These are phyloP conservation scores for Ceratocystis eucalypticola DNA, from an alignment of 2,329 filamentous ascomycete species.

Conservation along the genomic window DNA sequence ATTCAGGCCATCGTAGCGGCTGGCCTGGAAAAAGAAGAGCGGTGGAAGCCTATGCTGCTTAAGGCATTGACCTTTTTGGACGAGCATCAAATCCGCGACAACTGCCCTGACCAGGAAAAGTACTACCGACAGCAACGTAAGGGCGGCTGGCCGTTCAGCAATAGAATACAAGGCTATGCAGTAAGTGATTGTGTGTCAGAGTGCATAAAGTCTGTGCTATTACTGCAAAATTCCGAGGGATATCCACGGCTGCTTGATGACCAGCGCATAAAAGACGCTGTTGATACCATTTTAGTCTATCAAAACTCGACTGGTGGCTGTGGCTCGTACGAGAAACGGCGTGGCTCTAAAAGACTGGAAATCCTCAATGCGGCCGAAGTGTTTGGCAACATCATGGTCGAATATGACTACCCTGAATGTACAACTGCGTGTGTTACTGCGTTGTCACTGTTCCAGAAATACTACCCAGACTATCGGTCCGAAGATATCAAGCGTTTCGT, in stretches of 20 bases:
- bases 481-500: slow-evolving; percentile 64
- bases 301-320: slow-evolving; percentile 79
- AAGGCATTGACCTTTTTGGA: slow-evolving; percentile 79
- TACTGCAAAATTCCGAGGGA: slow-evolving; percentile 64
- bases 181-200: slow-evolving; percentile 93
- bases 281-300: slow-evolving; percentile 83
- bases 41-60: slow-evolving; percentile 69
- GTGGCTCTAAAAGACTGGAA: slow-evolving; percentile 67
- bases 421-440: slow-evolving; percentile 89
- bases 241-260: slow-evolving; percentile 65
- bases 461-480: slow-evolving; percentile 68
- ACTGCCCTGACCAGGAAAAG: slow-evolving; percentile 59
- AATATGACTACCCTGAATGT: slow-evolving; percentile 96
- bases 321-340: slow-evolving; percentile 75
- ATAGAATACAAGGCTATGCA: slow-evolving; percentile 79
- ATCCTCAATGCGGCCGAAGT: slow-evolving; percentile 90
- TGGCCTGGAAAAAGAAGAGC: slow-evolving; percentile 60
- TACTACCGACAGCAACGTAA: slow-evolving; percentile 87
- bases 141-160: slow-evolving; percentile 94
- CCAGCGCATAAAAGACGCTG: slow-evolving; percentile 67
- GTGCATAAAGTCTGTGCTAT: slow-evolving; percentile 71
- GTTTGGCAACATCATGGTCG: slow-evolving; percentile 94
- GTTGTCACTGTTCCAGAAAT: slow-evolving; percentile 63
- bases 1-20: slow-evolving; percentile 72
- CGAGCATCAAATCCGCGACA: slow-evolving; percentile 76